phyloP scores from a whole-genome alignment of 2,329 filamentous ascomycete species.

The Aspergillus ochraceoroseus region DNA sequence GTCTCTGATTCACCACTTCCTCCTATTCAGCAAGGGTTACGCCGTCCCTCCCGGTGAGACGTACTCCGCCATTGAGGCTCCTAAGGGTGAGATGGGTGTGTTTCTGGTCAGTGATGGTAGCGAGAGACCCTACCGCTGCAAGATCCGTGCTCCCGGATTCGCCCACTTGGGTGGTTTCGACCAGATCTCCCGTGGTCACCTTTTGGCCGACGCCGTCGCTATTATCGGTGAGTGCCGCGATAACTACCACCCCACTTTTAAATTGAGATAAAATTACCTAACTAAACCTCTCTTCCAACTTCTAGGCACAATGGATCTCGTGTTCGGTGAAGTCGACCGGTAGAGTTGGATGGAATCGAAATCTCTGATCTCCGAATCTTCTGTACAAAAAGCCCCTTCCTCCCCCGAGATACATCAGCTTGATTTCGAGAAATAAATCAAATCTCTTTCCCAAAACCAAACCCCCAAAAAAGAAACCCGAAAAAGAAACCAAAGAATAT shows the following conservation, averaged over 20 bases:
- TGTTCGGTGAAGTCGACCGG: conserved; percentile 68
- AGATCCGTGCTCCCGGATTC: conserved; percentile 94
- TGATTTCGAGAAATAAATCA: no score
- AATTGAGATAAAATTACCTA: not conserved
- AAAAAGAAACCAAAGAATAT: conserved; percentile 9
- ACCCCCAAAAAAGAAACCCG: conserved; percentile 3
- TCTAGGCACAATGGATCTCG: conserved; percentile 69
- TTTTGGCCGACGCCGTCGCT: conserved; percentile 92
- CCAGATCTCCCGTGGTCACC: conserved; percentile 83
- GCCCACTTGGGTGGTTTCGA: conserved; percentile 93
- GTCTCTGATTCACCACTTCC: conserved; percentile 97
- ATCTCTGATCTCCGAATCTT: conserved; percentile 11
- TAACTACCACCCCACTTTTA: no score
- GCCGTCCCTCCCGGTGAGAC: conserved; percentile 95
- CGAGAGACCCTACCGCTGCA: conserved; percentile 94
- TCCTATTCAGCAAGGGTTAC: conserved; percentile 98
- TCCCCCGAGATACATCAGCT: not conserved
- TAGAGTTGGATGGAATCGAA: conserved; percentile 30
- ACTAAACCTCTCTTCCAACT: conserved; percentile 15
- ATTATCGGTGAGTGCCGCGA: conserved; percentile 62
- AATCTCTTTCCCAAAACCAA: no score
- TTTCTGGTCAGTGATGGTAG: conserved; percentile 93
- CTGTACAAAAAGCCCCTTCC: conserved; percentile 18
- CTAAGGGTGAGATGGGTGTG: conserved; percentile 99
- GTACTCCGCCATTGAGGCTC: conserved; percentile 97